A percentile compares a stretch with the other conserved stretches of the same genome.
phyloP scores from a whole-genome alignment of 768 basidiomycete species.

The Solioccasus polychromus region DNA sequence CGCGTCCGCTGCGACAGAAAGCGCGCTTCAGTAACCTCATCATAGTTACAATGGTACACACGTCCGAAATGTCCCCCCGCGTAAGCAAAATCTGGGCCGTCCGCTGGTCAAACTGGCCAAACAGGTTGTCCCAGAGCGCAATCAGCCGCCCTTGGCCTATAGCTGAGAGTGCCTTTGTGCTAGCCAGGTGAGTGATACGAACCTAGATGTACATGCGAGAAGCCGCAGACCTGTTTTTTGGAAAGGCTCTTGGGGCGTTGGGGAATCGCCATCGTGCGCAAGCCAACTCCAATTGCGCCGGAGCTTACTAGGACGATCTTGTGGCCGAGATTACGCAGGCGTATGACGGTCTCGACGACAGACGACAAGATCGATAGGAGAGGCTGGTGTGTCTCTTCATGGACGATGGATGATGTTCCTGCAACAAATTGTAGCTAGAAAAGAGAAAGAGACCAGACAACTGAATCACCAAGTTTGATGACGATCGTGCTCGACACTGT shows the following conservation, averaged over 20 bases:
- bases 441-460: neutral
- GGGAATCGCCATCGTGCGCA: constrained; percentile 86
- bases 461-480: constrained; percentile 74
- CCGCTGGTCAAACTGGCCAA: constrained; percentile 89
- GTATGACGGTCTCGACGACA: constrained; percentile 85
- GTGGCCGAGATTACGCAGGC: constrained; percentile 77
- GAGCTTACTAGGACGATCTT: constrained; percentile 95
- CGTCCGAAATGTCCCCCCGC: constrained; percentile 95
- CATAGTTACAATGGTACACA: constrained; percentile 36
- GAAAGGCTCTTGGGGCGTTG: constrained; percentile 79
- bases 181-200: constrained; percentile 18
- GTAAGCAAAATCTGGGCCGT: constrained; percentile 95
- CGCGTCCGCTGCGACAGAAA: constrained; percentile 72
- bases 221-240: constrained; percentile 79
- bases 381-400: constrained; percentile 90
- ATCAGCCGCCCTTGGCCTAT: constrained; percentile 97
- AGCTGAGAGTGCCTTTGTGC: constrained; percentile 81
- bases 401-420: constrained; percentile 95
- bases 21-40: constrained; percentile 1
- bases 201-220: neutral
- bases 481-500: constrained; percentile 62
- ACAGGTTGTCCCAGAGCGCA: constrained; percentile 95
- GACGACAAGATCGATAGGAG: constrained; percentile 88
- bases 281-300: constrained; percentile 95
- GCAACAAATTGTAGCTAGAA: constrained; percentile 10